These are phyloP conservation scores for Cicer chorassanicum DNA, from an alignment of 306 rosid genomes.

Conservation along the genomic window DNA sequence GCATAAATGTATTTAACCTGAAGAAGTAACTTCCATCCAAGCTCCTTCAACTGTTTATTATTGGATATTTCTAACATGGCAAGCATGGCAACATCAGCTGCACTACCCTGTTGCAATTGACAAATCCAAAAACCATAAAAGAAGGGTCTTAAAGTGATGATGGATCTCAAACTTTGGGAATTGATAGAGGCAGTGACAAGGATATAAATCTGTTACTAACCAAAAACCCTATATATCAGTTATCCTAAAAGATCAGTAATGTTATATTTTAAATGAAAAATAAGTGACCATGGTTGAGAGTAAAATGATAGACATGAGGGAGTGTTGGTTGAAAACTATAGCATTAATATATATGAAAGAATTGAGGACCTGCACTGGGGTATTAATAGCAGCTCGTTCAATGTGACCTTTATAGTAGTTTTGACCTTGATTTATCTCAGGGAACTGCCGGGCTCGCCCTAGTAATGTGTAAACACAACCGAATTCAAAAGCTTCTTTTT, in stretches of 20 bases:
- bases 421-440: constrained; percentile 55
- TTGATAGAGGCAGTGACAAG: not conserved
- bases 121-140: constrained; percentile 26
- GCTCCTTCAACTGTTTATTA: constrained; percentile 69
- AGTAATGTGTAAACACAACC: constrained; percentile 76
- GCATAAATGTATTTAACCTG: constrained; percentile 62
- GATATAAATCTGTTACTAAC: not conserved
- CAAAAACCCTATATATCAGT: not conserved
- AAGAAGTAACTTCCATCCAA: constrained; percentile 94
- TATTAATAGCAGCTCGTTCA: constrained; percentile 96
- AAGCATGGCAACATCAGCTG: constrained; percentile 99
- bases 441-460: constrained; percentile 83
- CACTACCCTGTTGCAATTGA: constrained; percentile 83
- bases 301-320: constrained; percentile 15
- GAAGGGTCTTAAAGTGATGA: constrained; percentile 16
- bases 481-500: constrained; percentile 61
- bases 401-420: constrained; percentile 78
- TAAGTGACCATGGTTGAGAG: constrained; percentile 20
- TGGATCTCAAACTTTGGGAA: constrained; percentile 17
- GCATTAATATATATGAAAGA: constrained; percentile 34
- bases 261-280: not conserved
- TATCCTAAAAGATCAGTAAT: not conserved
- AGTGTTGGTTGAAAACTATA: not conserved
- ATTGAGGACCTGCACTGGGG: constrained; percentile 88
- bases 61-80: constrained; percentile 92